phyloP scores from a whole-genome alignment of 768 basidiomycete species.

The Gyrodon lividus region DNA sequence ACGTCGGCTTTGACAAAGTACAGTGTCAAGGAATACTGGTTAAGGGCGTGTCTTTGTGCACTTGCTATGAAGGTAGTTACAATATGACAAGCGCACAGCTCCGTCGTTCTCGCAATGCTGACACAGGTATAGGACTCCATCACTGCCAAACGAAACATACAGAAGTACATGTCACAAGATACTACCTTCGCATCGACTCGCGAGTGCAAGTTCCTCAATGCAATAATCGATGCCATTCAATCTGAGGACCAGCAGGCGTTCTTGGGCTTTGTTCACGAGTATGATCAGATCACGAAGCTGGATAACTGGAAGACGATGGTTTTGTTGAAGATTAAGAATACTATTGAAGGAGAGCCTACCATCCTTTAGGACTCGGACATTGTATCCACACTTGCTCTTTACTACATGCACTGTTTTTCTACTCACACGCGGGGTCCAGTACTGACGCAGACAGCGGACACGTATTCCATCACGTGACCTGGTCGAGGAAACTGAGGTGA shows the following conservation, averaged over 20 bases:
- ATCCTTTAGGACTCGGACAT: constrained; percentile 21
- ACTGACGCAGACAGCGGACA: too few relatives aligned
- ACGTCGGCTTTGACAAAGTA: constrained; percentile 89
- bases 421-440: background rate
- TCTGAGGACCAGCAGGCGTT: constrained; percentile 70
- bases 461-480: too few relatives aligned
- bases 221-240: constrained; percentile 76
- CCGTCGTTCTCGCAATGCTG: background rate
- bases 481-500: too few relatives aligned
- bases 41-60: constrained; percentile 82
- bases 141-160: constrained; percentile 75
- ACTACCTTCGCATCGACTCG: constrained; percentile 83
- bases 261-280: constrained; percentile 85
- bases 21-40: constrained; percentile 98
- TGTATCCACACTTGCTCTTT: background rate
- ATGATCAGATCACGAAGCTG: constrained; percentile 87
- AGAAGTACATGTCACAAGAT: constrained; percentile 79
- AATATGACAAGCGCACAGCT: background rate
- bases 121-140: constrained; percentile 69
- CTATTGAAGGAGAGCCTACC: constrained; percentile 57
- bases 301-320: constrained; percentile 97
- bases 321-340: constrained; percentile 85
- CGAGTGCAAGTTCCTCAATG: constrained; percentile 85
- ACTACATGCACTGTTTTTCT: background rate
- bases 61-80: constrained; percentile 78